phyloP scores from a whole-genome alignment of 345 rosid genomes.

The Reutealis trisperma region DNA sequence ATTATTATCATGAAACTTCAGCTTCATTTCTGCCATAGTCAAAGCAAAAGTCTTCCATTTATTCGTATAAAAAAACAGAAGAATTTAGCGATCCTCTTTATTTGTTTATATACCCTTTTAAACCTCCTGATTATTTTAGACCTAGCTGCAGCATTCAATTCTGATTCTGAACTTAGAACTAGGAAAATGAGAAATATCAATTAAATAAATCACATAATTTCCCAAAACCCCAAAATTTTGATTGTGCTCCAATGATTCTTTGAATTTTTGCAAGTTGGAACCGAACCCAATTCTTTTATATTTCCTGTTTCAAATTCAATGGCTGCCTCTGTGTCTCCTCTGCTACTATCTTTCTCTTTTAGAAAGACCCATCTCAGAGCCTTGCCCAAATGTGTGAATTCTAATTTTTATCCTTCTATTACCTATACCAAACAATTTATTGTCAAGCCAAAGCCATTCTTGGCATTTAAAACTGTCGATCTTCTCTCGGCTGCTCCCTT shows the following conservation, averaged over 20 bases:
- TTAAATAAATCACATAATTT: not conserved
- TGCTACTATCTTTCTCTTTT: slow-evolving; percentile 30
- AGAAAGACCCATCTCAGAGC: slow-evolving; percentile 36
- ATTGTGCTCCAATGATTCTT: not conserved
- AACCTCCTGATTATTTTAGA: not conserved
- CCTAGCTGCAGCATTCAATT: not conserved
- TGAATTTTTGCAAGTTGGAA: not conserved
- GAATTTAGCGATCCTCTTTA: no score
- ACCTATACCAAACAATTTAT: not conserved
- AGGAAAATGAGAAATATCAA: not conserved
- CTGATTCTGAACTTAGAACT: not conserved
- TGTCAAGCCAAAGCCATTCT: slow-evolving; percentile 24
- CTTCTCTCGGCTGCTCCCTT: slow-evolving; percentile 16
- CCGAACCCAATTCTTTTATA: not conserved
- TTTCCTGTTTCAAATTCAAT: slow-evolving; percentile 33
- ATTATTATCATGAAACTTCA: no score
- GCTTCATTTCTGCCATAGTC: no score
- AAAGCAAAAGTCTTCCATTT: no score
- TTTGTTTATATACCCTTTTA: not conserved
- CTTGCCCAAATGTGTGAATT: slow-evolving; percentile 24
- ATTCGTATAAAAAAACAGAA: no score
- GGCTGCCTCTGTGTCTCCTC: slow-evolving; percentile 47
- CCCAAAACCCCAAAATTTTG: not conserved
- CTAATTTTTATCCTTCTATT: slow-evolving; percentile 16
- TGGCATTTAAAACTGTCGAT: slow-evolving; percentile 17